Evolutionary conservation across 139 green algal genomes (phyloP), one percentile per base, ranked within the genome.

Genomic region (Desmodesmus armatus): DNA sequence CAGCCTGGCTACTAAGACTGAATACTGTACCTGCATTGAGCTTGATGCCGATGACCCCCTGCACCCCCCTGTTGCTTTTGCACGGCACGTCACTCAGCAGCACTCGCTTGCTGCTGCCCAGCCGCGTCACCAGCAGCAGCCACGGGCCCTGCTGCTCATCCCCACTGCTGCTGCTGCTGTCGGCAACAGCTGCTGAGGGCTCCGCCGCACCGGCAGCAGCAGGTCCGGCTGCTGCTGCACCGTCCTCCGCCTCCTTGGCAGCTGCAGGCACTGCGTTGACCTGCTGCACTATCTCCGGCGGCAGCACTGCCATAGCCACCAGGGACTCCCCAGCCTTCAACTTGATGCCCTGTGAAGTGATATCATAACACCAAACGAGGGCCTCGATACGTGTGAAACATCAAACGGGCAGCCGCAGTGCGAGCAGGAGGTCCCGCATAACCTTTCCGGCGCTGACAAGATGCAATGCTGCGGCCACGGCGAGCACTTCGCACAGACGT

Each of bases 231-330:
- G 67, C 63, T n/a, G 51, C 62, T 55, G 43, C 15, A 72, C 13
- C 3, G 29, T n/a, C 39, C 53, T 31, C 53, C 39, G 60, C 60
- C 21, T 69, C 5, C 33, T 66, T 65, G 27, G 47, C 72, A 66
- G 72, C 72, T 51, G 66, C 66, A 43, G 47, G 40, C 23, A 29
- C 72, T 66, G 62, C 41, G 9, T 25, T 19, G 1, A 82, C 65
- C 35, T 47, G 40, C 4, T 39, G 40, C 0, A 31, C 55, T 31
- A 87, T n/a, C 6, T 78, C 75, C 25, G 73, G 80, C 3, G 86
- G 77, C 63, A 96, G 82, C 23, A 96, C 71, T 60, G 80, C 72
- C 89, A 96, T 90, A 35, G 85, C 89, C 25, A 94, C 90, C 9
- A 96, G 1, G 2, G 39, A 25, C 60, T 87, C 86, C 0, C 72